A percentile compares a stretch with the other conserved stretches of the same genome.
Conservation (phyloP, 2,329 filamentous ascomycete genomes). For the Paraconiothyrium brasiliense region DNA sequence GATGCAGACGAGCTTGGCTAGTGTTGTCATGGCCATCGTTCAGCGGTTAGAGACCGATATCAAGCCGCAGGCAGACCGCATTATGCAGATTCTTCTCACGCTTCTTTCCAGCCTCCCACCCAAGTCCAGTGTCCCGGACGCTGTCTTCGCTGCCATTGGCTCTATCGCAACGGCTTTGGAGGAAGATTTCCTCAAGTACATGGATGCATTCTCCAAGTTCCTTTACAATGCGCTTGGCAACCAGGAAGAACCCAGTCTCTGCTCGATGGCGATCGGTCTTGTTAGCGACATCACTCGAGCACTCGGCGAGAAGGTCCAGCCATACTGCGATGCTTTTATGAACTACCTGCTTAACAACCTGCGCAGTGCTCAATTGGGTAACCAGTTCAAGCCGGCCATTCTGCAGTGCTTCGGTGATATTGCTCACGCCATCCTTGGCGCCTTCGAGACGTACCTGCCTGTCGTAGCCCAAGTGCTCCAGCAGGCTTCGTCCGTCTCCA, state of each 20-base stretch:
- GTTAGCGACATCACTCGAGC: constrained; percentile 96
- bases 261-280: constrained; percentile 95
- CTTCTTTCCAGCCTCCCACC: constrained; percentile 78
- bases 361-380: constrained; percentile 83
- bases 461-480: constrained; percentile 94
- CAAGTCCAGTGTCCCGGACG: constrained; percentile 95
- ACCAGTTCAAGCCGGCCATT: constrained; percentile 98
- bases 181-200: constrained; percentile 94
- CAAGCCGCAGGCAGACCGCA: constrained; percentile 86
- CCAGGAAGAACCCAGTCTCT: constrained; percentile 92
- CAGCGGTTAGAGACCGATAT: constrained; percentile 92
- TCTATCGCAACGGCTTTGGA: constrained; percentile 91
- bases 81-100: constrained; percentile 89
- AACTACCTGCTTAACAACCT: constrained; percentile 95
- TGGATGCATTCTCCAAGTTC: constrained; percentile 93
- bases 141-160: constrained; percentile 90
- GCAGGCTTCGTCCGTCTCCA: constrained; percentile 85
- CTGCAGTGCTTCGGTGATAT: constrained; percentile 98
- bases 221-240: constrained; percentile 93
- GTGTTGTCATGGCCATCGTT: constrained; percentile 90
- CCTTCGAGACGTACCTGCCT: constrained; percentile 91
- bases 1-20: constrained; percentile 95
- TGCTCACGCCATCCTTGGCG: constrained; percentile 88
- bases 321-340: constrained; percentile 98
- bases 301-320: constrained; percentile 87